phyloP scores from a whole-genome alignment of 2,329 filamentous ascomycete genomes.

The Proliferodiscus dingleyae region DNA sequence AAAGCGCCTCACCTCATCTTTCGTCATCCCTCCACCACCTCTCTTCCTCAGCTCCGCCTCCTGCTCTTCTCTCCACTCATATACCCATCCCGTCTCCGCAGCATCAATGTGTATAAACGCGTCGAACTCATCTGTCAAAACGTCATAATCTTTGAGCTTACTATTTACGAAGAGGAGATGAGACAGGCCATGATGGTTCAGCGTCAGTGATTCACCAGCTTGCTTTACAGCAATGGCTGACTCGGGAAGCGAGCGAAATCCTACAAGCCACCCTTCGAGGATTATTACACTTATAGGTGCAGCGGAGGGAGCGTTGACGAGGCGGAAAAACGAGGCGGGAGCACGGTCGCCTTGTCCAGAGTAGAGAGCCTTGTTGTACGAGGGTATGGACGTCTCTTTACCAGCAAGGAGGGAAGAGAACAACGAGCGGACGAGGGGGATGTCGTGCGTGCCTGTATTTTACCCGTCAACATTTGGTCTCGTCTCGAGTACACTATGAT shows the following conservation, averaged over 20 bases:
- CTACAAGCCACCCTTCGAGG: slow-evolving; percentile 71
- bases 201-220: slow-evolving; percentile 34
- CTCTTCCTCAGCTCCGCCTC: slow-evolving; percentile 52
- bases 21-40: slow-evolving; percentile 60
- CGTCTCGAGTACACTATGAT: neutral
- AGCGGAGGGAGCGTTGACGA: slow-evolving; percentile 33
- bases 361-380: slow-evolving; percentile 63
- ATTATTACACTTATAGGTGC: slow-evolving; percentile 47
- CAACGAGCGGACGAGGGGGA: slow-evolving; percentile 48
- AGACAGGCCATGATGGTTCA: slow-evolving; percentile 50
- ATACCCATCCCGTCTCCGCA: slow-evolving; percentile 56
- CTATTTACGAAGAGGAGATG: slow-evolving; percentile 56
- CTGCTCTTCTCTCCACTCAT: slow-evolving; percentile 63
- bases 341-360: slow-evolving; percentile 59
- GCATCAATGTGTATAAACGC: slow-evolving; percentile 63
- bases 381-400: slow-evolving; percentile 48
- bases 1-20: slow-evolving; percentile 59
- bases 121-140: slow-evolving; percentile 54
- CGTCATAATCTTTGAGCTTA: slow-evolving; percentile 52
- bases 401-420: slow-evolving; percentile 48
- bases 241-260: slow-evolving; percentile 53
- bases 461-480: neutral
- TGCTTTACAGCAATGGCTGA: slow-evolving; percentile 42
- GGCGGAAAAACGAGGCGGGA: slow-evolving; percentile 46
- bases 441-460: slow-evolving; percentile 55